A percentile compares a stretch with the other conserved stretches of the same genome.
Evolutionary conservation across 352 stramenopile species (phyloP).

Genomic region (Hyphochytrium catenoides): DNA sequence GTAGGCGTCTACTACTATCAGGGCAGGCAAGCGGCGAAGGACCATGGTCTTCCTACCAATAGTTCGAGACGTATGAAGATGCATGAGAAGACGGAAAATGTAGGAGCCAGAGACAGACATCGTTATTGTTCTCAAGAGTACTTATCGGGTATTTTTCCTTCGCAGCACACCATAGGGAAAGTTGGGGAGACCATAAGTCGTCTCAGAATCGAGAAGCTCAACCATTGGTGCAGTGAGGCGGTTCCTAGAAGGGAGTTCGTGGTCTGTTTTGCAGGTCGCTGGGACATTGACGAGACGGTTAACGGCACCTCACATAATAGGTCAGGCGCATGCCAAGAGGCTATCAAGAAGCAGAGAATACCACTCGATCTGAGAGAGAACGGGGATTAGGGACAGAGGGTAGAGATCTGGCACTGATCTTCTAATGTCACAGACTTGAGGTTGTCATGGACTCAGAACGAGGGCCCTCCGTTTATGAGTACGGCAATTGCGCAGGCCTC

Average conservation of each 20-base stretch:
- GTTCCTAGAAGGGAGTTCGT: conserved; percentile 17
- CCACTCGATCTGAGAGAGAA: no score
- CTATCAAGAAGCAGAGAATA: conserved; percentile 16
- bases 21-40: no score
- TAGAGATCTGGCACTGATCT: no score
- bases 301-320: conserved; percentile 16
- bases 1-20: conserved; percentile 1
- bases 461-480: conserved; percentile 46
- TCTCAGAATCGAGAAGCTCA: conserved; percentile 1
- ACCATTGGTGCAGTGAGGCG: neutral
- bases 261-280: conserved; percentile 38
- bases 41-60: no score
- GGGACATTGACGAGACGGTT: conserved; percentile 47
- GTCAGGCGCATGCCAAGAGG: neutral
- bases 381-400: no score
- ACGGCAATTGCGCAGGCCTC: conserved; percentile 36
- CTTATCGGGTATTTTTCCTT: conserved; percentile 13
- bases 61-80: no score
- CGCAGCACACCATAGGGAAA: neutral
- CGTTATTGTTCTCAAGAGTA: conserved; percentile 31
- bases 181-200: neutral
- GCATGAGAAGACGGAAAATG: neutral
- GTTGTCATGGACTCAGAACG: conserved; percentile 44
- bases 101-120: conserved; percentile 27
- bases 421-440: no score